These are phyloP conservation scores for Eucommia ulmoides DNA, from an alignment of 257 asterid species.

Conservation along the genomic window DNA sequence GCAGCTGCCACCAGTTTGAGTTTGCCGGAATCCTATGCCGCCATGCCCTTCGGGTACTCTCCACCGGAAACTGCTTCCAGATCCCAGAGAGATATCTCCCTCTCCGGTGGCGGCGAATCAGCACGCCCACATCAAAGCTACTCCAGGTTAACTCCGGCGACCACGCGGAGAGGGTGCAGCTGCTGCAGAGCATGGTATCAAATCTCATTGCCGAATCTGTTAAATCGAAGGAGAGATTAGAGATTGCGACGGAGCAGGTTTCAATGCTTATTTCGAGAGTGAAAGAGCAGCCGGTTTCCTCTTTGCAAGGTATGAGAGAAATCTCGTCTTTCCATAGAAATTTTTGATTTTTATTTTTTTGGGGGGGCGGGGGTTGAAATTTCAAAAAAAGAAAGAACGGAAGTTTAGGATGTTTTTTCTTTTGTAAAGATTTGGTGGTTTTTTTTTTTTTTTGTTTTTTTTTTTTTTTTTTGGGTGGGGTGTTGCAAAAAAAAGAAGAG, in stretches of 20 bases:
- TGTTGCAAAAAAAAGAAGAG: no score
- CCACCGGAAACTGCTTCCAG: slow-evolving; percentile 91
- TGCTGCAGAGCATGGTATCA: slow-evolving; percentile 70
- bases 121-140: slow-evolving; percentile 27
- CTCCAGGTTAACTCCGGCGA: slow-evolving; percentile 34
- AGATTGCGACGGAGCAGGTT: slow-evolving; percentile 63
- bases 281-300: slow-evolving; percentile 56
- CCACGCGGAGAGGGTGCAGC: slow-evolving; percentile 55
- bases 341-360: slow-evolving; percentile 11
- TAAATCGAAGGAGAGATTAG: slow-evolving; percentile 66
- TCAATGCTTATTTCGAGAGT: slow-evolving; percentile 54
- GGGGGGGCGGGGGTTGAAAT: no score
- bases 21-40: slow-evolving; percentile 87
- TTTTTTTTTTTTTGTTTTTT: no score
- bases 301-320: slow-evolving; percentile 35
- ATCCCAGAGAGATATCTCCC: slow-evolving; percentile 78
- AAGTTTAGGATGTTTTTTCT: no score
- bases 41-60: slow-evolving; percentile 84
- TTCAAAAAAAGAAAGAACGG: no score
- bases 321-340: slow-evolving; percentile 33
- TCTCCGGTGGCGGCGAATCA: slow-evolving; percentile 65
- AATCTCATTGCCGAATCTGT: slow-evolving; percentile 60
- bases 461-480: no score
- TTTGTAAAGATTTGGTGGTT: no score
- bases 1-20: slow-evolving; percentile 93